These are phyloP conservation scores for Sporothrix brunneoviolacea DNA, from an alignment of 2,329 filamentous ascomycete species.

Conservation along the genomic window DNA sequence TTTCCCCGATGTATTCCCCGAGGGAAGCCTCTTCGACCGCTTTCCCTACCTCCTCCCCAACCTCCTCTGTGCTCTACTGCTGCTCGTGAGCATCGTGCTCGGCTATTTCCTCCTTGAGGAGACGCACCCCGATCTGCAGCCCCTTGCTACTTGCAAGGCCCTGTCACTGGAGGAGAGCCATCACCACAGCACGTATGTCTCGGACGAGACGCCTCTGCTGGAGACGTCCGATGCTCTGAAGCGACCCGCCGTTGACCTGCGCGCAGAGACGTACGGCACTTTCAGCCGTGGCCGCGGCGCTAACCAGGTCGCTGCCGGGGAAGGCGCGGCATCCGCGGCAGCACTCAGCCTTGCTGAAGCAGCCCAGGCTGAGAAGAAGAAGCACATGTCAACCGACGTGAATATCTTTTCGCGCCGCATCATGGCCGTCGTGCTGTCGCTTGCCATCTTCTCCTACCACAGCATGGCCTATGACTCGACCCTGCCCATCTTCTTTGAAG, in stretches of 20 bases:
- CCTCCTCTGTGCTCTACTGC: constrained; percentile 69
- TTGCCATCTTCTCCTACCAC: constrained; percentile 90
- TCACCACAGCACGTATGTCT: constrained; percentile 44
- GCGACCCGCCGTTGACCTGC: constrained; percentile 64
- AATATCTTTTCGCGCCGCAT: constrained; percentile 55
- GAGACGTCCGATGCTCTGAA: constrained; percentile 68
- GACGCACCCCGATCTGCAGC: constrained; percentile 78
- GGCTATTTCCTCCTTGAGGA: constrained; percentile 80
- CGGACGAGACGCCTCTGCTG: constrained; percentile 67
- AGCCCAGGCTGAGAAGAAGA: no score
- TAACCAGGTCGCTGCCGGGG: constrained; percentile 32
- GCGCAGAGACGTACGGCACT: constrained; percentile 74
- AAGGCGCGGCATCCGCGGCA: no score
- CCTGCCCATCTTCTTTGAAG: constrained; percentile 87
- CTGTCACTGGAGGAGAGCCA: not conserved
- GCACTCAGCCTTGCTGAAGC: no score
- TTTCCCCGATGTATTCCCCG: constrained; percentile 65
- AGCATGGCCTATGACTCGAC: constrained; percentile 93
- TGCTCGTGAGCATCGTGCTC: constrained; percentile 70
- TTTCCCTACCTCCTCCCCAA: constrained; percentile 91
- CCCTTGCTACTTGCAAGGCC: constrained; percentile 20
- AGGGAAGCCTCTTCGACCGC: constrained; percentile 61
- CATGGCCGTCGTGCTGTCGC: constrained; percentile 67
- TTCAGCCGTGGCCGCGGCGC: constrained; percentile 34
- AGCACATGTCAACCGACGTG: not conserved